phyloP scores from a whole-genome alignment of 2,329 filamentous ascomycete genomes.

The Thermothelomyces thermophilus region DNA sequence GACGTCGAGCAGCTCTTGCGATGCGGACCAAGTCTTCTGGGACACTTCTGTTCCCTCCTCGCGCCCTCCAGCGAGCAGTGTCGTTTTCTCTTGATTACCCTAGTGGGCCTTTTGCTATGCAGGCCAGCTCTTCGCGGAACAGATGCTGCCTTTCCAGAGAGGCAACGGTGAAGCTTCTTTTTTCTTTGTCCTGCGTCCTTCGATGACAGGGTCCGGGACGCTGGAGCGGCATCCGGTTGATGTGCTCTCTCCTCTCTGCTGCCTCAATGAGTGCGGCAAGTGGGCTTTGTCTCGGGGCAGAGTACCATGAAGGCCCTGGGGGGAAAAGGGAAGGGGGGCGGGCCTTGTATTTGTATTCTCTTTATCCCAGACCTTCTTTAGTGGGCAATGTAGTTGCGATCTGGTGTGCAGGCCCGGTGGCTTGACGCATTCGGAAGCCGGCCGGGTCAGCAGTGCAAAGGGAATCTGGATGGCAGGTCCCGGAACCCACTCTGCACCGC shows the following conservation, averaged over 20 bases:
- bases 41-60: slow-evolving; percentile 9
- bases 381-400: slow-evolving; percentile 12
- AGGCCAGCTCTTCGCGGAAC: slow-evolving; percentile 4
- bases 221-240: slow-evolving; percentile 14
- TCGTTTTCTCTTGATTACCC: slow-evolving; percentile 4
- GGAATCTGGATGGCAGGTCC: slow-evolving; percentile 14
- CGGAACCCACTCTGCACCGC: slow-evolving; percentile 13
- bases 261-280: slow-evolving; percentile 20
- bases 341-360: slow-evolving; percentile 25
- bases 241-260: slow-evolving; percentile 19
- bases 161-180: slow-evolving; percentile 11
- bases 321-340: slow-evolving; percentile 16
- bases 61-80: slow-evolving; percentile 5
- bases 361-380: slow-evolving; percentile 20
- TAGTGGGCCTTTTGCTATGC: slow-evolving; percentile 4
- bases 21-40: slow-evolving; percentile 7
- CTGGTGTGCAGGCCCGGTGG: slow-evolving; percentile 11
- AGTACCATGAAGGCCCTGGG: slow-evolving; percentile 16
- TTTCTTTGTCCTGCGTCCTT: slow-evolving; percentile 18
- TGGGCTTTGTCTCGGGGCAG: slow-evolving; percentile 23
- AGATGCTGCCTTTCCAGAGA: slow-evolving; percentile 15
- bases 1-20: slow-evolving; percentile 3
- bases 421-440: slow-evolving; percentile 25
- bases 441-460: slow-evolving; percentile 14
- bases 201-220: slow-evolving; percentile 10